Conservation (phyloP, 192 early-diverging fungal genomes). For the Linnemannia zychae region DNA sequence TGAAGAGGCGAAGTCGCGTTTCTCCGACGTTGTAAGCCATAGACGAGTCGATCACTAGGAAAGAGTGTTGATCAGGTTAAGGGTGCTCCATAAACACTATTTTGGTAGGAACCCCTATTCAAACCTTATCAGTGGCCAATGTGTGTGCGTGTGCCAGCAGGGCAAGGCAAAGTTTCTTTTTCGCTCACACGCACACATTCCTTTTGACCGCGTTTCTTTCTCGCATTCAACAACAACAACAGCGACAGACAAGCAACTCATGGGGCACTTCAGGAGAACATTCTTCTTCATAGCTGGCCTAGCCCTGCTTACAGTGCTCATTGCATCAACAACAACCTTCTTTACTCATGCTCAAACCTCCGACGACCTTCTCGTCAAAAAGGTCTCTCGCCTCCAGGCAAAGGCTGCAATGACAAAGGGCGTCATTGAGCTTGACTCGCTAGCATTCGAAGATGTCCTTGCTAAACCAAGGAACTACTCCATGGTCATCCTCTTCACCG, state of each 20-base stretch:
- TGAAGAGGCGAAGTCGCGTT: too few species aligned
- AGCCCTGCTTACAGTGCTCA: slow-evolving; percentile 10
- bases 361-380: slow-evolving; percentile 12
- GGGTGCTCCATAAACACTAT: too few species aligned
- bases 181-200: background rate
- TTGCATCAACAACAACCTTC: background rate
- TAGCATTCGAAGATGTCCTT: slow-evolving; percentile 67
- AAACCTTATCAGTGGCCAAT: too few species aligned
- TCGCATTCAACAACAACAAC: background rate
- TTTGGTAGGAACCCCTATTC: too few species aligned
- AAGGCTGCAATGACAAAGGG: slow-evolving; percentile 40
- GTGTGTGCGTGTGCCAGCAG: too few species aligned
- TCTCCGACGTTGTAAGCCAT: too few species aligned
- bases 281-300: slow-evolving; percentile 2
- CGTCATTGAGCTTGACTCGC: slow-evolving; percentile 69
- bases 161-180: too few species aligned
- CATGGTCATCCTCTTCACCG: slow-evolving; percentile 76
- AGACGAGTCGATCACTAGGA: too few species aligned
- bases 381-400: slow-evolving; percentile 31
- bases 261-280: slow-evolving; percentile 11
- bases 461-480: slow-evolving; percentile 79
- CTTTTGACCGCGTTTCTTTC: background rate
- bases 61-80: too few species aligned
- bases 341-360: background rate
- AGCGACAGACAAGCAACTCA: slow-evolving; percentile 2